A percentile compares a stretch with the other conserved stretches of the same genome.
Evolutionary conservation across 805 yeast genomes (phyloP).

Genomic region (Saturnispora saitoi): DNA sequence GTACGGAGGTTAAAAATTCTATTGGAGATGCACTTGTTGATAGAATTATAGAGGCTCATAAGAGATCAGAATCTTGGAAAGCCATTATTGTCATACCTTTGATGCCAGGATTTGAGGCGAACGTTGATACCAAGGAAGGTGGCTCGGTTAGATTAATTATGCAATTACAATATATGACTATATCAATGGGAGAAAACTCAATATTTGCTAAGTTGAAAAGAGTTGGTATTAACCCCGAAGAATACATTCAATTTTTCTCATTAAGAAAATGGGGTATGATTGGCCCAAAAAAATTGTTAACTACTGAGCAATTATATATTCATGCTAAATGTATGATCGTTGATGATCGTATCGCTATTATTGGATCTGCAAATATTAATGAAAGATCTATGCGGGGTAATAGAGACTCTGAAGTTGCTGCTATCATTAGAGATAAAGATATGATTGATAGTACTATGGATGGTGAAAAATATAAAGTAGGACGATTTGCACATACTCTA

Average conservation of each 20-base stretch:
- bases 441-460: constrained; percentile 65
- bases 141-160: constrained; percentile 91
- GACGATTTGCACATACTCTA: constrained; percentile 80
- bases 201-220: constrained; percentile 74
- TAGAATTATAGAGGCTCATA: constrained; percentile 81
- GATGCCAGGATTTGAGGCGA: constrained; percentile 95
- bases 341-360: constrained; percentile 87
- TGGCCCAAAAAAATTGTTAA: constrained; percentile 63
- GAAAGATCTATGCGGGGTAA: constrained; percentile 93
- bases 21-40: constrained; percentile 98
- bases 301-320: constrained; percentile 86
- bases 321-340: constrained; percentile 90
- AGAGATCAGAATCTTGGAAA: constrained; percentile 70
- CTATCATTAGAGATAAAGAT: constrained; percentile 76
- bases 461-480: constrained; percentile 73
- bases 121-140: constrained; percentile 89
- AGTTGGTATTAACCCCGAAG: constrained; percentile 79
- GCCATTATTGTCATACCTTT: constrained; percentile 88
- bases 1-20: constrained; percentile 73
- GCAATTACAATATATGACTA: constrained; percentile 93
- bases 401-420: constrained; percentile 92
- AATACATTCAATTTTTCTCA: constrained; percentile 86
- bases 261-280: constrained; percentile 92
- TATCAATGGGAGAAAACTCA: constrained; percentile 81
- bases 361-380: constrained; percentile 95